Evolutionary conservation across 179 eudicot species (phyloP).

Genomic region (Gypsophila paniculata): DNA sequence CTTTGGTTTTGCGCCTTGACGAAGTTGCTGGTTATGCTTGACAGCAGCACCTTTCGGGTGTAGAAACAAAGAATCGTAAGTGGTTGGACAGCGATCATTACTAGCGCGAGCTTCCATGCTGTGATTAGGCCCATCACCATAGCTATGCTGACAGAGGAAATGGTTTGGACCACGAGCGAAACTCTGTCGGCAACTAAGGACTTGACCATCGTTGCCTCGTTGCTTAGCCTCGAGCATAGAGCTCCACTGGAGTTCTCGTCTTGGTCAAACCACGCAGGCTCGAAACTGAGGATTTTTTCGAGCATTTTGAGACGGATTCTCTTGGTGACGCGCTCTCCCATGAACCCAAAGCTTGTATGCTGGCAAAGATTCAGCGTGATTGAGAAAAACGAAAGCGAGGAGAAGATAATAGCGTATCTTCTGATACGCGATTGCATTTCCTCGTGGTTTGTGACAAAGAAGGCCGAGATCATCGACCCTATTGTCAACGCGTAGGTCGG

Average conservation of each 20-base stretch:
- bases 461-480: conserved; percentile 43
- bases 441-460: conserved; percentile 33
- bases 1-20: conserved; percentile 38
- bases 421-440: conserved; percentile 39
- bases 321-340: conserved; percentile 40
- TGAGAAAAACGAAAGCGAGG: conserved; percentile 29
- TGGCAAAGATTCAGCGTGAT: conserved; percentile 33
- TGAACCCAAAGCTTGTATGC: conserved; percentile 34
- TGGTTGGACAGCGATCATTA: conserved; percentile 45
- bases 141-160: conserved; percentile 35
- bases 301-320: conserved; percentile 41
- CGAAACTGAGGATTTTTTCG: conserved; percentile 33
- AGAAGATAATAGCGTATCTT: conserved; percentile 30
- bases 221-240: conserved; percentile 35
- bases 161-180: conserved; percentile 37
- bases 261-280: conserved; percentile 45
- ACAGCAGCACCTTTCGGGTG: conserved; percentile 37
- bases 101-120: conserved; percentile 45
- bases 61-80: conserved; percentile 45
- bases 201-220: conserved; percentile 38
- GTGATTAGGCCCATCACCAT: conserved; percentile 37
- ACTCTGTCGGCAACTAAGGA: conserved; percentile 40
- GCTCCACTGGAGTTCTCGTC: conserved; percentile 42
- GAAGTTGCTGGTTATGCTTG: conserved; percentile 31
- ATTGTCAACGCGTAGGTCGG: conserved; percentile 45